Base-by-base conservation (phyloP, 139 green algal genomes). In the Bryopsis sp. region DNA sequence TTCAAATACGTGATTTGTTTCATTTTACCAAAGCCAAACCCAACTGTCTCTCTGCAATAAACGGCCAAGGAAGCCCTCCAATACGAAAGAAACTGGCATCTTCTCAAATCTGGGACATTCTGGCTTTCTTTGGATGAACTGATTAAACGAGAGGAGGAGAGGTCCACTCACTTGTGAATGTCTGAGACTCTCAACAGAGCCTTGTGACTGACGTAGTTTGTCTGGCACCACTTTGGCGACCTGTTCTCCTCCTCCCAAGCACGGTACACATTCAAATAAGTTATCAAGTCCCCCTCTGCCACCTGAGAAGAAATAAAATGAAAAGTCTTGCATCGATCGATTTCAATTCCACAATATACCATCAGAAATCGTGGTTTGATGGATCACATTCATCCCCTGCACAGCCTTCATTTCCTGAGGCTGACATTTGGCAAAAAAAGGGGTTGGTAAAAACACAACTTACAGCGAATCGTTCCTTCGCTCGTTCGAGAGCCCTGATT, bases 221-320 rank as follows among this genome's bases (percentile, higher is more conserved):
- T 70, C 28, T 75, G 67, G 19, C 71, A 84, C 78, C 80, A 86
- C 24, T 68, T 58, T 11, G 58, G 48, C 7, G 68, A 80, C 38
- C 72, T 64, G 6, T 74, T 73, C 39, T 72, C 71, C 22, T 85
- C 78, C 29, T 86, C 62, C 87, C 88, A 97, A 1, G 79, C 91
- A n/a, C 79, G 65, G 80, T 89, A 88, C 15, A 92, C 78, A 48
- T 94, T 93, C 63, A 93, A 78, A 48, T 77, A 78, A 4, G 84
- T 88, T 0, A 88, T 71, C 33, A 87, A 71, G 74, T 93, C 87
- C 1, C 88, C 88, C 70, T 89, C 84, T 2, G 74, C 85, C 46
- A 85, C 83, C 8, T 67, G 19, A 46, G 33, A 28, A 8, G 29
- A 26, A 67, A 11, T n/a, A 11, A 46, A 67, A 26, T 28, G 24